A percentile compares a stretch with the other conserved stretches of the same genome.
phyloP scores from a whole-genome alignment of 805 yeast species.

The Ogataea pini region DNA sequence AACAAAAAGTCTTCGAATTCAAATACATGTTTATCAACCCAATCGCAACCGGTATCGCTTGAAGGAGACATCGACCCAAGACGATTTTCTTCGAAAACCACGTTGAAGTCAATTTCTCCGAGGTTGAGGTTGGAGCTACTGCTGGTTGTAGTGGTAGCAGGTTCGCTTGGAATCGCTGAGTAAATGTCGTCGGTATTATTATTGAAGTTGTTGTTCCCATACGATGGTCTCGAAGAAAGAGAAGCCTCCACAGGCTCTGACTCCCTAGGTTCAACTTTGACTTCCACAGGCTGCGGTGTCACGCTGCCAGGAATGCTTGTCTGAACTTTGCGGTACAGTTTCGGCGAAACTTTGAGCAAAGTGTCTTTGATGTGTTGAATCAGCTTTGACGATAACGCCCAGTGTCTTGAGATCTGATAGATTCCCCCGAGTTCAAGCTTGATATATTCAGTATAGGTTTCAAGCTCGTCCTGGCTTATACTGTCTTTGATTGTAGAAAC shows the following conservation, averaged over 20 bases:
- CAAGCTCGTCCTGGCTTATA: conserved; percentile 40
- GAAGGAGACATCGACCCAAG: conserved; percentile 28
- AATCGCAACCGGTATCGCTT: conserved; percentile 57
- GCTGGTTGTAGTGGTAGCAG: neutral
- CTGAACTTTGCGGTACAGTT: conserved; percentile 40
- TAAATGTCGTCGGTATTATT: conserved; percentile 3
- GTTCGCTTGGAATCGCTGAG: neutral
- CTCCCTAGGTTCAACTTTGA: conserved; percentile 12
- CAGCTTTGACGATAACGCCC: conserved; percentile 50
- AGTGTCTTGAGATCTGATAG: conserved; percentile 50
- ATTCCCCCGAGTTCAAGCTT: conserved; percentile 51
- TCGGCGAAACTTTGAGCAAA: conserved; percentile 43
- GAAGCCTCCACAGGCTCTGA: conserved; percentile 1
- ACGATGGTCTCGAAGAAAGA: neutral
- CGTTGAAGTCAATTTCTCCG: conserved; percentile 31
- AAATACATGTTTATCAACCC: conserved; percentile 52
- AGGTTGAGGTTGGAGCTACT: conserved; percentile 11
- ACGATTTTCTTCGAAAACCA: conserved; percentile 23
- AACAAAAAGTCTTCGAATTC: conserved; percentile 35
- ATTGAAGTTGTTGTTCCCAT: neutral
- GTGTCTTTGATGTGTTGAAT: conserved; percentile 50
- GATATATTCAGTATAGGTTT: conserved; percentile 48
- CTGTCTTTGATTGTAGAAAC: conserved; percentile 26
- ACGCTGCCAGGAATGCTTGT: conserved; percentile 29
- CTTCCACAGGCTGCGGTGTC: conserved; percentile 8